Evolutionary conservation across 192 early-diverging fungal species (phyloP).

Genomic region (Chytriomyces sp.): DNA sequence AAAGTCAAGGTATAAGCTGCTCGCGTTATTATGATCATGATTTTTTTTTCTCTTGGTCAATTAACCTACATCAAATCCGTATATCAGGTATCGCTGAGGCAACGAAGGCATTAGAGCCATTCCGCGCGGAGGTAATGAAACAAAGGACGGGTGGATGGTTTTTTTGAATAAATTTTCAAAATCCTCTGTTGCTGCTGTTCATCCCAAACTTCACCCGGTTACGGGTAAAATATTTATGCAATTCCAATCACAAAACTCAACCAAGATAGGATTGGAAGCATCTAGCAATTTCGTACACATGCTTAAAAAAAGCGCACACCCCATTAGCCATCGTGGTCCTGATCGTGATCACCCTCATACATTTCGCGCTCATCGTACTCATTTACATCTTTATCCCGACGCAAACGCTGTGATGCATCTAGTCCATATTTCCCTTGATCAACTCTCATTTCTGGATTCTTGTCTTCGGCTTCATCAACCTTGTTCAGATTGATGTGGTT

Average conservation of each 20-base stretch:
- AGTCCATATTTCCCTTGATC: conserved; percentile 37
- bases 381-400: conserved; percentile 39
- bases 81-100: conserved; percentile 23
- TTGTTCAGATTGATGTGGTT: background rate
- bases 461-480: conserved; percentile 46
- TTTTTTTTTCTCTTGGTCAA: background rate
- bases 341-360: conserved; percentile 51
- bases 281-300: background rate
- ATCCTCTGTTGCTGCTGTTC: background rate
- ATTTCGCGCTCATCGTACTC: conserved; percentile 47
- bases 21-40: background rate
- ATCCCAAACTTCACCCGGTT: background rate
- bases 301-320: background rate
- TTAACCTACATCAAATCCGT: background rate
- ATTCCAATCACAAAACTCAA: background rate
- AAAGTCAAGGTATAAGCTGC: background rate
- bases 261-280: background rate
- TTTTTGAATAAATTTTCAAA: background rate
- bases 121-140: conserved; percentile 28
- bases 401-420: conserved; percentile 17
- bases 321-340: conserved; percentile 36
- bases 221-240: background rate
- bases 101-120: conserved; percentile 29
- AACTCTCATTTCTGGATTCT: conserved; percentile 43
- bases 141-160: conserved; percentile 30